Percentiles rank a stretch among this genome's conserved stretches.
Evolutionary conservation across 495 filamentous ascomycete genomes (phyloP).

Genomic region (Trypethelium eluteriae): DNA sequence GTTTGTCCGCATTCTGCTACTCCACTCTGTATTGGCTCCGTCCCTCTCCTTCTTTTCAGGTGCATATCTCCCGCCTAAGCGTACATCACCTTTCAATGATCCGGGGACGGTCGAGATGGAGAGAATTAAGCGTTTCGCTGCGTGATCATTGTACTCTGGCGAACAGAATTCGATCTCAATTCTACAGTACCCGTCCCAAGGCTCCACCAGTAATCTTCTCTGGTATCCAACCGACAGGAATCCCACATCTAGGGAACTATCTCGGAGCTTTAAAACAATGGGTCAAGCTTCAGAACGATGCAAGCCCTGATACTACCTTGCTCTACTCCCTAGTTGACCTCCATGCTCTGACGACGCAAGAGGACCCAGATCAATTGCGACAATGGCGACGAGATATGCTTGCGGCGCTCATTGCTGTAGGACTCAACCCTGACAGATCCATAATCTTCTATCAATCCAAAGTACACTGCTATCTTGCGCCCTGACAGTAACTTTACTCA

Average conservation of each 20-base stretch:
- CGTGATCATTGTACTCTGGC: not conserved
- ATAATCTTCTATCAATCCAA: conserved; percentile 80
- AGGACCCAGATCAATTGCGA: conserved; percentile 50
- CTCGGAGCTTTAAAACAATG: conserved; percentile 85
- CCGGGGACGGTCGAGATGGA: not conserved
- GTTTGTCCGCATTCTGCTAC: conserved; percentile 14
- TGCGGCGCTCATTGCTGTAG: conserved; percentile 73
- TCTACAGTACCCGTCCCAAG: not conserved
- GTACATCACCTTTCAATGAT: not conserved
- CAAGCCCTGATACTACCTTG: conserved; percentile 48
- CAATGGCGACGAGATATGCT: conserved; percentile 63
- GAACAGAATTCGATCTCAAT: not conserved
- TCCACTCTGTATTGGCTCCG: conserved; percentile 8
- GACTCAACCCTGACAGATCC: conserved; percentile 63
- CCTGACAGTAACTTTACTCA: not conserved
- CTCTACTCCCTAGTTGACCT: conserved; percentile 84
- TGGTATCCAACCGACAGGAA: conserved; percentile 89
- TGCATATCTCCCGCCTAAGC: not conserved
- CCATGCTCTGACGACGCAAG: conserved; percentile 79
- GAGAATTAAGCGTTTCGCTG: not conserved
- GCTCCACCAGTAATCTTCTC: conserved; percentile 63
- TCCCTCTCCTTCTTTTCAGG: not conserved
- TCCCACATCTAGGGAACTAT: conserved; percentile 96
- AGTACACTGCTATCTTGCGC: conserved; percentile 36
- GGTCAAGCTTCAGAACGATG: conserved; percentile 65